Percentiles rank a stretch among this genome's conserved stretches.
Evolutionary conservation across 2,329 filamentous ascomycete genomes (phyloP).

Genomic region (Fusarium verticillioides): DNA sequence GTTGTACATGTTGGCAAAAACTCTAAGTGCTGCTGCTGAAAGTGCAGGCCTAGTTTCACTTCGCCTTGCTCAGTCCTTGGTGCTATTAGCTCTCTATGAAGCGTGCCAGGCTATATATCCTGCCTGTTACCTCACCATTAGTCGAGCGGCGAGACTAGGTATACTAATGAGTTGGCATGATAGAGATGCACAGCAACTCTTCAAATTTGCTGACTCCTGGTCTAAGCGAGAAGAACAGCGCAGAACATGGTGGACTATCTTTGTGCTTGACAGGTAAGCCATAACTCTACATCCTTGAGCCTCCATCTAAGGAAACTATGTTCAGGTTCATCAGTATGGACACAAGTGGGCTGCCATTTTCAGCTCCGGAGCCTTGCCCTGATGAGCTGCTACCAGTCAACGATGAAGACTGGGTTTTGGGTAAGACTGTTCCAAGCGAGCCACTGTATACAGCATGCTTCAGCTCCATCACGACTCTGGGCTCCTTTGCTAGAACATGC

Average conservation of each 20-base stretch:
- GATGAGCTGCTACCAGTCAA: constrained; percentile 4
- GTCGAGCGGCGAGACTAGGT: constrained; percentile 1
- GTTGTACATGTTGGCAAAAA: not conserved
- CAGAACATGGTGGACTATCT: constrained; percentile 10
- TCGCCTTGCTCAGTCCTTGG: not conserved
- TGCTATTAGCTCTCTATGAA: constrained; percentile 5
- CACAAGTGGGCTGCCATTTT: constrained; percentile 1
- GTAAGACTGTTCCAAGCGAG: constrained; percentile 2
- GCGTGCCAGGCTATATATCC: constrained; percentile 9
- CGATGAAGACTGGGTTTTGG: constrained; percentile 3
- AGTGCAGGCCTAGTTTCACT: not conserved
- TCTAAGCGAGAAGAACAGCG: constrained; percentile 5
- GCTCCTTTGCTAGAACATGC: constrained; percentile 4
- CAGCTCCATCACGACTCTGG: not conserved
- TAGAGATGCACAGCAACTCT: constrained; percentile 1
- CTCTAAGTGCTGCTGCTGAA: constrained; percentile 2
- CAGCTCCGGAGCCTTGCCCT: constrained; percentile 1
- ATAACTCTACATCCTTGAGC: not conserved
- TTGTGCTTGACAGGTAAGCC: constrained; percentile 5
- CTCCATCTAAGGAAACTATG: not conserved
- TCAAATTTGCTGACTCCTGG: constrained; percentile 7
- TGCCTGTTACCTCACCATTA: constrained; percentile 4
- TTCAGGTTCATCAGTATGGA: not conserved
- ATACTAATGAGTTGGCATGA: constrained; percentile 5
- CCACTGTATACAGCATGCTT: constrained; percentile 7